Conservation (phyloP, 805 yeast genomes). For the Zygosaccharomyces bisporus region DNA sequence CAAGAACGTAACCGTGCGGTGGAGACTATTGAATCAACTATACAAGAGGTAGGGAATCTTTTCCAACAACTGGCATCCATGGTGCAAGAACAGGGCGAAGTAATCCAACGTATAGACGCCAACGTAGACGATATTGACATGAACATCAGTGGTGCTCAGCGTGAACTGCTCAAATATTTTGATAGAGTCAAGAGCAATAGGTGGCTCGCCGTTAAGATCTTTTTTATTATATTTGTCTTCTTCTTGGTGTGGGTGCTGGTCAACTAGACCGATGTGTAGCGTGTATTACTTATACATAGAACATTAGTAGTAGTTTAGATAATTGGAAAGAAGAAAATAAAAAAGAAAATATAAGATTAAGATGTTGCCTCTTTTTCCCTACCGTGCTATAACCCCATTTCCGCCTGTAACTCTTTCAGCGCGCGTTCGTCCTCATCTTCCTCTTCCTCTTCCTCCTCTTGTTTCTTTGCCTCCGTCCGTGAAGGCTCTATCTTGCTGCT, state of each 20-base stretch:
- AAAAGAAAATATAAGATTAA: conserved; percentile 4
- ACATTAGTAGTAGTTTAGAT: conserved; percentile 6
- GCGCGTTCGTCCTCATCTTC: conserved; percentile 86
- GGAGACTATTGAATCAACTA: conserved; percentile 94
- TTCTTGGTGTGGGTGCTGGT: conserved; percentile 77
- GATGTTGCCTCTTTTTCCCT: conserved; percentile 1
- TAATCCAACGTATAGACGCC: conserved; percentile 89
- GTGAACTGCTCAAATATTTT: conserved; percentile 87
- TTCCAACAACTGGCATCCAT: conserved; percentile 94
- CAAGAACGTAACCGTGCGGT: conserved; percentile 87
- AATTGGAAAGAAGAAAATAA: conserved; percentile 3
- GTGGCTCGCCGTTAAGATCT: conserved; percentile 86
- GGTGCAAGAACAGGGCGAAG: conserved; percentile 97
- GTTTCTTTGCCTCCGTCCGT: conserved; percentile 19
- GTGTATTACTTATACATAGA: conserved; percentile 9
- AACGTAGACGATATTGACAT: conserved; percentile 90
- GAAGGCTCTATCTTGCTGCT: conserved; percentile 32
- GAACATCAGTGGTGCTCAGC: conserved; percentile 89
- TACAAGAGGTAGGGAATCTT: conserved; percentile 91
- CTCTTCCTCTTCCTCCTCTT: conserved; percentile 43
- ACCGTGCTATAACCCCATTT: conserved; percentile 63
- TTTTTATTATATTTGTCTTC: conserved; percentile 78
- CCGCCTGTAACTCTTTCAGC: conserved; percentile 74
- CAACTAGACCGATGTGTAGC: conserved; percentile 39
- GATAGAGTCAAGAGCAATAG: conserved; percentile 84